phyloP scores from a whole-genome alignment of 2,329 filamentous ascomycete species.

The Allantophomopsis cytisporea region DNA sequence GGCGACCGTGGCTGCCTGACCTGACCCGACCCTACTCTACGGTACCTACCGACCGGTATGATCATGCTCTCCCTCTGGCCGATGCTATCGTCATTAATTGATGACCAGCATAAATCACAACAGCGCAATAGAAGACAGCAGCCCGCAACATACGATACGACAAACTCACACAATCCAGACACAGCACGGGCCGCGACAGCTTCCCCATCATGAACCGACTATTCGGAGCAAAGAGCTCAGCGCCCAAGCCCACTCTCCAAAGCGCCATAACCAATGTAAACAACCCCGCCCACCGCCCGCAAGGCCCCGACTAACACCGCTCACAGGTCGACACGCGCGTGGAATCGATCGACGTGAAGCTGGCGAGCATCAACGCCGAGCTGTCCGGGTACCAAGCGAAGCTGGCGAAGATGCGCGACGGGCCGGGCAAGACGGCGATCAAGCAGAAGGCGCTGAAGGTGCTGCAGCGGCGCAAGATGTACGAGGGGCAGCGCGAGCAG shows the following conservation, averaged over 20 bases:
- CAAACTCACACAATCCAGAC: too few relatives aligned
- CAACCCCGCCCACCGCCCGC: conserved; percentile 2
- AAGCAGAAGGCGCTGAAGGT: conserved; percentile 92
- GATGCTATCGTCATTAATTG: too few relatives aligned
- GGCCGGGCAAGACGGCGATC: conserved; percentile 82
- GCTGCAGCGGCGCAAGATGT: conserved; percentile 83
- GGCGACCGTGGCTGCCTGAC: too few relatives aligned
- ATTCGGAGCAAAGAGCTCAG: conserved; percentile 77
- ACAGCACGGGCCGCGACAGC: too few relatives aligned
- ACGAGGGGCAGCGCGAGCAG: conserved; percentile 89
- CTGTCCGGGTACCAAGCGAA: conserved; percentile 79
- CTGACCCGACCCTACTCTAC: too few relatives aligned
- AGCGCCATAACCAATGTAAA: conserved; percentile 68
- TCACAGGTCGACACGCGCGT: conserved; percentile 63
- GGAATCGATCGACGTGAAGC: conserved; percentile 84
- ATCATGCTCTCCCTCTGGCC: too few relatives aligned
- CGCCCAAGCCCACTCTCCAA: conserved; percentile 80
- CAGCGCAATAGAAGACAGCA: too few relatives aligned
- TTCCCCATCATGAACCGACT: conserved; percentile 70
- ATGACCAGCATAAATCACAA: too few relatives aligned
- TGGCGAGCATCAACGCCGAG: conserved; percentile 83
- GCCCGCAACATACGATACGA: too few relatives aligned
- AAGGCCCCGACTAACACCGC: conserved; percentile 6
- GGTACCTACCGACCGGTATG: too few relatives aligned
- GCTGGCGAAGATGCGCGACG: conserved; percentile 85